These are phyloP conservation scores for Ophiosphaerella narmari DNA, from an alignment of 2,329 filamentous ascomycete species.

Conservation along the genomic window DNA sequence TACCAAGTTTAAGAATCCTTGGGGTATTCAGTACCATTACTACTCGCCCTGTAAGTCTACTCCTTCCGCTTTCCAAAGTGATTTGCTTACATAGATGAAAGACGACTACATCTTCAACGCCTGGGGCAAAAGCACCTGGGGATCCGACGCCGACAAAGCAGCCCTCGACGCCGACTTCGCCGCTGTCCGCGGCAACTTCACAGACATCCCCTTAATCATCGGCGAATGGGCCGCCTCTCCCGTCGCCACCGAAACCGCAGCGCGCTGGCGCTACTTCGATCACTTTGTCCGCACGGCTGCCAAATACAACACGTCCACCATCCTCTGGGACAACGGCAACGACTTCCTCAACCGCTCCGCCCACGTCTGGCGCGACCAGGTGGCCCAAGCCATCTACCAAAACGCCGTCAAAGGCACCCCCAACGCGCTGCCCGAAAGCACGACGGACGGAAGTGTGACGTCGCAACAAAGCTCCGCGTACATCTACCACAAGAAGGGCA, in stretches of 20 bases:
- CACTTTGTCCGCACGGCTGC: constrained; percentile 56
- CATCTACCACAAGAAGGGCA: constrained; percentile 59
- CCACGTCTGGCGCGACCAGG: constrained; percentile 57
- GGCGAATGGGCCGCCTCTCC: constrained; percentile 62
- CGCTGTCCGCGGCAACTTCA: constrained; percentile 60
- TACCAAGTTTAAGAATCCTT: constrained; percentile 57
- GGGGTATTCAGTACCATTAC: constrained; percentile 66
- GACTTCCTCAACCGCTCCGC: constrained; percentile 60
- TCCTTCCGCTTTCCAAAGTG: background rate
- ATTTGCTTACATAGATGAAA: constrained; percentile 1
- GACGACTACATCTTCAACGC: constrained; percentile 47
- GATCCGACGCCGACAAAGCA: constrained; percentile 59
- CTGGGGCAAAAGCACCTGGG: constrained; percentile 67
- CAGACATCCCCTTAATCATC: constrained; percentile 59
- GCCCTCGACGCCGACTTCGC: constrained; percentile 56
- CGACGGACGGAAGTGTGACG: constrained; percentile 51
- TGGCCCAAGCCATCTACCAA: constrained; percentile 54
- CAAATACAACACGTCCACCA: constrained; percentile 55
- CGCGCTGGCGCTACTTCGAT: constrained; percentile 64
- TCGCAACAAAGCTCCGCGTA: constrained; percentile 59
- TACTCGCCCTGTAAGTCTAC: constrained; percentile 58
- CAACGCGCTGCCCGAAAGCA: constrained; percentile 60
- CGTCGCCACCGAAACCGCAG: constrained; percentile 58
- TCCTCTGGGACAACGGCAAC: constrained; percentile 65
- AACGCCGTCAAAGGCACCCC: constrained; percentile 50